Conservation (phyloP, 345 rosid species). For the Arabidopsis suecica region DNA sequence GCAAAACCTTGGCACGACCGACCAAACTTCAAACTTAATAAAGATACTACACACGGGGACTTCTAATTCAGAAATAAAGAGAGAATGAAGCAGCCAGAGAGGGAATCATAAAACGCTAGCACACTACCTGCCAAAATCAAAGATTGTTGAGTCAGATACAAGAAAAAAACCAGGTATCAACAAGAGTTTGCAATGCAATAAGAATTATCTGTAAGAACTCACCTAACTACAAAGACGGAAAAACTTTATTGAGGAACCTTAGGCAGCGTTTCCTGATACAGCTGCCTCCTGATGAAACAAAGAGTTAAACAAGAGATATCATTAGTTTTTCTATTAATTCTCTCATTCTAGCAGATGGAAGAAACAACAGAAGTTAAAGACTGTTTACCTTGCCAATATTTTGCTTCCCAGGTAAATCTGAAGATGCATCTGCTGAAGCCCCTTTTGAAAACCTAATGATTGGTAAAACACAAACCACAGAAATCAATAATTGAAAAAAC, state of each 20-base stretch:
- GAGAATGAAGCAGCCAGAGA: slow-evolving; percentile 50
- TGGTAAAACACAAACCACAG: slow-evolving; percentile 6
- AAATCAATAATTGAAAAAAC: not conserved
- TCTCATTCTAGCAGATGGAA: slow-evolving; percentile 1
- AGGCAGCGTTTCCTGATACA: slow-evolving; percentile 67
- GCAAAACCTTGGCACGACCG: slow-evolving; percentile 40
- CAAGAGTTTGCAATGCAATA: slow-evolving; percentile 3
- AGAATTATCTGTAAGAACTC: slow-evolving; percentile 28
- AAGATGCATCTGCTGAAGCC: slow-evolving; percentile 51
- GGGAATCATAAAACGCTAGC: slow-evolving; percentile 52
- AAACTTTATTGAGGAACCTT: slow-evolving; percentile 50
- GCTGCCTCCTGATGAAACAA: slow-evolving; percentile 63
- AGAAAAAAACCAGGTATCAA: slow-evolving; percentile 19
- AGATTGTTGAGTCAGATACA: slow-evolving; percentile 2
- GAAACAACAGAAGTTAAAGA: not conserved
- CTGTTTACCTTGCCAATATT: slow-evolving; percentile 53
- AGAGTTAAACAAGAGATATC: not conserved
- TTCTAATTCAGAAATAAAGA: slow-evolving; percentile 43
- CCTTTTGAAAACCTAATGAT: slow-evolving; percentile 66
- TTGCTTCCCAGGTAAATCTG: slow-evolving; percentile 61
- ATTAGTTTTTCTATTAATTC: not conserved
- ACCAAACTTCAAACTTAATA: slow-evolving; percentile 22
- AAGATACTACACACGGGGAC: slow-evolving; percentile 36
- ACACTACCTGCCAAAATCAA: slow-evolving; percentile 62
- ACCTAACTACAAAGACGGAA: slow-evolving; percentile 48